Percentiles rank a stretch among this genome's conserved stretches.
phyloP scores from a whole-genome alignment of 371 early-diverging fungal genomes.

The Mucor mucedo region DNA sequence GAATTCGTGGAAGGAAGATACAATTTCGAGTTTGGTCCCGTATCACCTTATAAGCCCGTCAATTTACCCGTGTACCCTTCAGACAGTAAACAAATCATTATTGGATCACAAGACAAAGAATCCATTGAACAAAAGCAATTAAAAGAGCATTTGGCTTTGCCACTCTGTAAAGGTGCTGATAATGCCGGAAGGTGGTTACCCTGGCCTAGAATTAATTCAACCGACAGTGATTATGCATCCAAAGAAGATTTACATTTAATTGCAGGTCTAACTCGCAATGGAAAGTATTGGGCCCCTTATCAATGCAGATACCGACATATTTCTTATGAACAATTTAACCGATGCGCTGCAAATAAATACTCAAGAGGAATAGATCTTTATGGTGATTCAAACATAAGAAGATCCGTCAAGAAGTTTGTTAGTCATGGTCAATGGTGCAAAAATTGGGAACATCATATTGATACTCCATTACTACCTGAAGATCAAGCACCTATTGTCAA shows the following conservation, averaged over 20 bases:
- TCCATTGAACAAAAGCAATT: constrained; percentile 7
- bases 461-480: constrained; percentile 8
- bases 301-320: constrained; percentile 48
- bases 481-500: constrained; percentile 11
- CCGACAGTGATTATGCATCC: neutral
- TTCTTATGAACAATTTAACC: constrained; percentile 43
- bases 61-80: constrained; percentile 30
- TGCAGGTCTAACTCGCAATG: constrained; percentile 1
- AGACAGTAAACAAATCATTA: constrained; percentile 6
- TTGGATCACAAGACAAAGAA: neutral
- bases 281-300: constrained; percentile 58
- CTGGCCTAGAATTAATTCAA: constrained; percentile 15
- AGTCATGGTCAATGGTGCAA: constrained; percentile 60
- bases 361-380: constrained; percentile 45
- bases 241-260: neutral
- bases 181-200: constrained; percentile 57
- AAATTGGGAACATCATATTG: constrained; percentile 19
- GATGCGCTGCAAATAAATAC: constrained; percentile 42
- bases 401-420: constrained; percentile 54
- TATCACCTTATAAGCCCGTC: constrained; percentile 43
- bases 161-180: constrained; percentile 46
- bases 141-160: constrained; percentile 40
- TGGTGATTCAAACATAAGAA: constrained; percentile 62
- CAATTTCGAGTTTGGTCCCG: constrained; percentile 54
- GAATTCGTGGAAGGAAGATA: constrained; percentile 55